Conservation (phyloP, 148 eudicot genomes). For the Rhododendron vialii region DNA sequence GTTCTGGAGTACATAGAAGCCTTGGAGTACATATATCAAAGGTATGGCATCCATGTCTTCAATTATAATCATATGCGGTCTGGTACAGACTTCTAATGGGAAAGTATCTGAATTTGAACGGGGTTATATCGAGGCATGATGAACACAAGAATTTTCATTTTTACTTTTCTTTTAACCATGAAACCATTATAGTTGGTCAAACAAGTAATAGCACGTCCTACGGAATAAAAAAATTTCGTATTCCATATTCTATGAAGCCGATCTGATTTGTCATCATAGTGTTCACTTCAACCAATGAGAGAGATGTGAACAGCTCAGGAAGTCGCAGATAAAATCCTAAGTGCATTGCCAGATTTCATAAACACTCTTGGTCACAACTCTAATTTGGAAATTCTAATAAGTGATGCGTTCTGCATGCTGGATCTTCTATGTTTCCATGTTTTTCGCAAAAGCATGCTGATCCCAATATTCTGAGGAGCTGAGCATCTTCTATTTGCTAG, state of each 20-base stretch:
- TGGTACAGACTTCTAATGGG: not conserved
- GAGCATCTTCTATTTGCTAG: not conserved
- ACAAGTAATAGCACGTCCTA: not conserved
- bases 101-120: not conserved
- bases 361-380: not conserved
- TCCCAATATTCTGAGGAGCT: not conserved
- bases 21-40: constrained; percentile 93
- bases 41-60: constrained; percentile 29
- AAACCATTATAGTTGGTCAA: not conserved
- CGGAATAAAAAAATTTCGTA: not conserved
- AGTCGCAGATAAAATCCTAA: not conserved
- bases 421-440: not conserved
- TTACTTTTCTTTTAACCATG: not conserved
- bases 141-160: not conserved
- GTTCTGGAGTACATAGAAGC: constrained; percentile 97
- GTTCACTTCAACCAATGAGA: not conserved
- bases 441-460: not conserved
- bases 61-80: not conserved
- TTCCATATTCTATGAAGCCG: not conserved
- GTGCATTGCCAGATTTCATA: not conserved
- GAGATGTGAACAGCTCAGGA: not conserved
- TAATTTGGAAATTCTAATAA: not conserved
- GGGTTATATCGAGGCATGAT: not conserved
- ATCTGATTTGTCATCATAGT: not conserved
- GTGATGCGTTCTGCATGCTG: not conserved